Evolutionary conservation across 495 filamentous ascomycete species (phyloP).

Genomic region (Geopyxis carbonaria): DNA sequence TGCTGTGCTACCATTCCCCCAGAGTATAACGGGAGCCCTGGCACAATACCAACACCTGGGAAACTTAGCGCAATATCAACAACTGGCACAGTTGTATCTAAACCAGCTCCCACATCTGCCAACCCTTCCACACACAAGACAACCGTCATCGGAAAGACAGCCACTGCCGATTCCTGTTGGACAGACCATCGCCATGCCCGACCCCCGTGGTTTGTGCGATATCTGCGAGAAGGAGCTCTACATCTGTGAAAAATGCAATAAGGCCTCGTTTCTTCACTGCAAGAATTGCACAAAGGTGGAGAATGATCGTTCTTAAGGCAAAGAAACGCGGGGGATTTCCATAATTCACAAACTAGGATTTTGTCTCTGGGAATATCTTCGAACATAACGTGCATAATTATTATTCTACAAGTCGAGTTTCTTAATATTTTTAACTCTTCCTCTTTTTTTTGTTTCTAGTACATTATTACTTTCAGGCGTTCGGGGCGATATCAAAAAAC

Average conservation of each 20-base stretch:
- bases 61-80: constrained; percentile 32
- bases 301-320: too few species aligned
- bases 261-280: constrained; percentile 21
- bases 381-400: too few species aligned
- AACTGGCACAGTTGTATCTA: neutral
- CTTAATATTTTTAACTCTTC: too few species aligned
- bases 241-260: constrained; percentile 22
- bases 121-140: neutral
- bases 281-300: too few species aligned
- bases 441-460: too few species aligned
- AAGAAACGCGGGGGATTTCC: too few species aligned
- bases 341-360: too few species aligned
- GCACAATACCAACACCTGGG: constrained; percentile 59
- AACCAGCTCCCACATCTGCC: neutral
- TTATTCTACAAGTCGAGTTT: too few species aligned
- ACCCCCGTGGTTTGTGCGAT: constrained; percentile 22
- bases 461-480: too few species aligned
- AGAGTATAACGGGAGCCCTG: neutral
- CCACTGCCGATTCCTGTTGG: constrained; percentile 2
- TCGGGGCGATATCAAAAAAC: too few species aligned
- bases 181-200: constrained; percentile 19
- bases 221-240: constrained; percentile 20
- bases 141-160: neutral
- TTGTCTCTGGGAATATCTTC: too few species aligned
- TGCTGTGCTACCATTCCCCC: neutral